A percentile compares a stretch with the other conserved stretches of the same genome.
phyloP scores from a whole-genome alignment of 345 rosid genomes.

The Arabidopsis arenosa region DNA sequence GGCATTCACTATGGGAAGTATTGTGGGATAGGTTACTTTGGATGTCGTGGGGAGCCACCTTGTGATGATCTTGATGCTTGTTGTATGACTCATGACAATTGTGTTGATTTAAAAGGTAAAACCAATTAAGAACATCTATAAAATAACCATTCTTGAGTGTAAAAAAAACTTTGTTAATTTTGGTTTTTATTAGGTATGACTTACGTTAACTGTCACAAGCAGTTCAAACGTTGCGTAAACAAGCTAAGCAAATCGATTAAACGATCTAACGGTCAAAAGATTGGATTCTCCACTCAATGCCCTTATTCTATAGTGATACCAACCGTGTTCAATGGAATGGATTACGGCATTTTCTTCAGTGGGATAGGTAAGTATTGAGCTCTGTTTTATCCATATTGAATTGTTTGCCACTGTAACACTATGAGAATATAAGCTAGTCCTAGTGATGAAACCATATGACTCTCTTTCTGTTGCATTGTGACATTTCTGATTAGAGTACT shows the following conservation, averaged over 20 bases:
- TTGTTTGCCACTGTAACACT: not conserved
- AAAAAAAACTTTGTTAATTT: not conserved
- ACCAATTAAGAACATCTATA: not conserved
- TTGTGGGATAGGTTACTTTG: conserved; percentile 89
- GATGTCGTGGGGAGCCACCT: conserved; percentile 87
- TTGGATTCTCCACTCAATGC: conserved; percentile 71
- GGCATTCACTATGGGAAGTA: conserved; percentile 82
- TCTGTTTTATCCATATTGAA: conserved; percentile 32
- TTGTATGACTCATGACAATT: conserved; percentile 84
- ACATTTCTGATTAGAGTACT: conserved; percentile 6
- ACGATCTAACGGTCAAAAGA: conserved; percentile 44
- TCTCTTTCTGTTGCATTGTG: conserved; percentile 5
- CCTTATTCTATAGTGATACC: conserved; percentile 74
- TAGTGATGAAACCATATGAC: not conserved
- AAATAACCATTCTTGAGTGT: not conserved
- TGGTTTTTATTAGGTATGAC: conserved; percentile 55
- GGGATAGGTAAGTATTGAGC: conserved; percentile 57
- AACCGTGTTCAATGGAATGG: conserved; percentile 84
- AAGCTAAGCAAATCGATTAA: conserved; percentile 54
- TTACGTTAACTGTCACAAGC: conserved; percentile 68
- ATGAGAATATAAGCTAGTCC: conserved; percentile 9
- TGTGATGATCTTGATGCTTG: conserved; percentile 91
- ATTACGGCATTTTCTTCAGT: conserved; percentile 76
- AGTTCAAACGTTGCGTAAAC: conserved; percentile 74
- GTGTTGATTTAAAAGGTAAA: conserved; percentile 74